These are phyloP conservation scores for Cladobotryum mycophilum DNA, from an alignment of 2,329 filamentous ascomycete species.

Conservation along the genomic window DNA sequence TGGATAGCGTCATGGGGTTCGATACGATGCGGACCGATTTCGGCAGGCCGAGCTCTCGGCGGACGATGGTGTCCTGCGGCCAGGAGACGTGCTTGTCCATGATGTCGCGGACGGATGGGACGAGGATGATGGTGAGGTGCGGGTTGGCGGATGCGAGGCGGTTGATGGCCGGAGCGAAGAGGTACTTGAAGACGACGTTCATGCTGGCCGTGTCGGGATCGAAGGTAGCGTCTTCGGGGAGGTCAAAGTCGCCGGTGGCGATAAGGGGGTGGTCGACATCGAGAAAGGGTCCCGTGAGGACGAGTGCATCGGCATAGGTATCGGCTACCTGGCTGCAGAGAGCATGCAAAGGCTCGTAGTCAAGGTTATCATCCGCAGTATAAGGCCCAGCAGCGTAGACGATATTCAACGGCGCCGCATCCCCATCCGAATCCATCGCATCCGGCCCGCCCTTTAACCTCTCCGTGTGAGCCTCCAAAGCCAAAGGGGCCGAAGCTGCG, in stretches of 20 bases:
- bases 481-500: slow-evolving; percentile 61
- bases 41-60: slow-evolving; percentile 70
- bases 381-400: slow-evolving; percentile 82
- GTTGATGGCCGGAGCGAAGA: slow-evolving; percentile 68
- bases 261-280: slow-evolving; percentile 87
- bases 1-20: slow-evolving; percentile 81
- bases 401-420: slow-evolving; percentile 63
- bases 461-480: slow-evolving; percentile 62
- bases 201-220: slow-evolving; percentile 77
- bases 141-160: slow-evolving; percentile 66
- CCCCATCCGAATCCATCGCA: slow-evolving; percentile 47
- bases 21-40: slow-evolving; percentile 73
- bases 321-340: slow-evolving; percentile 73
- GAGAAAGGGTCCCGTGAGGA: slow-evolving; percentile 82
- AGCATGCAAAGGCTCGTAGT: slow-evolving; percentile 79
- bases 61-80: slow-evolving; percentile 59
- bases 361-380: slow-evolving; percentile 84
- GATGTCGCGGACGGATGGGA: slow-evolving; percentile 77
- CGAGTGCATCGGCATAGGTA: slow-evolving; percentile 67
- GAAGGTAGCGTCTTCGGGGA: slow-evolving; percentile 59
- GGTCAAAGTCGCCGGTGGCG: slow-evolving; percentile 70
- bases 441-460: slow-evolving; percentile 60
- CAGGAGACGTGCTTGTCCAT: slow-evolving; percentile 80
- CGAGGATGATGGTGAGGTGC: slow-evolving; percentile 70
- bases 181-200: slow-evolving; percentile 72